Conservation (phyloP, 2,329 filamentous ascomycete species). For the Rhinocladiella similis region DNA sequence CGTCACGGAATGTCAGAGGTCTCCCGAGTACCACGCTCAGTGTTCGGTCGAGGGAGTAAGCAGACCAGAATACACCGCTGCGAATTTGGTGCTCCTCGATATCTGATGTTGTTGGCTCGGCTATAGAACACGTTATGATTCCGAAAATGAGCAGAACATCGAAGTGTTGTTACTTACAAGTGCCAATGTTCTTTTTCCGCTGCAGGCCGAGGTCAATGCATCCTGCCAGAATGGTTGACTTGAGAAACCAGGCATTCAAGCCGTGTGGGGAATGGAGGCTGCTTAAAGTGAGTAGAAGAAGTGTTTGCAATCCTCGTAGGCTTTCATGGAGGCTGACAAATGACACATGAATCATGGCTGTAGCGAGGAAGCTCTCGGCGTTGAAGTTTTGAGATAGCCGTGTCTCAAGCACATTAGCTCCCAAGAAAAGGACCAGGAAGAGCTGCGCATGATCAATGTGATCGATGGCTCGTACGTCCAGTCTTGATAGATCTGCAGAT, state of each 20-base stretch:
- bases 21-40: neutral
- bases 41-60: neutral
- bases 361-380: neutral
- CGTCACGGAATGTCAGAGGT: neutral
- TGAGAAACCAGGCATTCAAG: constrained; percentile 2
- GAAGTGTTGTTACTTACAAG: no score
- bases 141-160: no score
- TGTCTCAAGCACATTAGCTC: neutral
- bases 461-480: no score
- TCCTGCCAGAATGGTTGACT: neutral
- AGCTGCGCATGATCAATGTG: neutral
- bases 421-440: neutral
- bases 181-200: neutral
- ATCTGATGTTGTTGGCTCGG: no score
- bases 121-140: no score
- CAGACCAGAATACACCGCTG: neutral
- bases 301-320: neutral
- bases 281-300: neutral
- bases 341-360: no score
- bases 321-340: neutral
- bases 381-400: neutral
- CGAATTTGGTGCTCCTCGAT: neutral
- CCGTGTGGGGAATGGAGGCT: constrained; percentile 1
- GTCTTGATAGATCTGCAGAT: no score
- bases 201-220: constrained; percentile 1